phyloP scores from a whole-genome alignment of 139 green algal species.

The Chlorella sorokiniana region DNA sequence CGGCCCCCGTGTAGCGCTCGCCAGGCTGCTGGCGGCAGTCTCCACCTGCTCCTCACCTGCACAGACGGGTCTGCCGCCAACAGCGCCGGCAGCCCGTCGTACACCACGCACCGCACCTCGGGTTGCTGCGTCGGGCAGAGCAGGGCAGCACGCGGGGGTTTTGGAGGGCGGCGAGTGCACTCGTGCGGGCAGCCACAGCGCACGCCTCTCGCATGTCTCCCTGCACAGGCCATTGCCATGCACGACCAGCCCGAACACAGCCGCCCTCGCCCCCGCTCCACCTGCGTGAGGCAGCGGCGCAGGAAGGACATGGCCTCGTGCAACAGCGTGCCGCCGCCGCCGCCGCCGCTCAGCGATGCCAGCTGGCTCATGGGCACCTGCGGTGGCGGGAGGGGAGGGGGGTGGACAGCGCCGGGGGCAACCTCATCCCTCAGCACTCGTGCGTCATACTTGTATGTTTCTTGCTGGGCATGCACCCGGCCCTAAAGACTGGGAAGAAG shows the following conservation, averaged over 20 bases:
- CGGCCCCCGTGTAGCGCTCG: too few species aligned
- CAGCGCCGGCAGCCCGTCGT: conserved; percentile 36
- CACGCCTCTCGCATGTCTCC: too few species aligned
- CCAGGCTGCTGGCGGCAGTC: too few species aligned
- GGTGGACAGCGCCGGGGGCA: background rate
- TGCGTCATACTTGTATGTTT: background rate
- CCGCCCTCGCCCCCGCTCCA: background rate
- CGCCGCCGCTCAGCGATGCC: conserved; percentile 15
- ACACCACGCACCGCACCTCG: conserved; percentile 35
- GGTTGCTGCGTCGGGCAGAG: conserved; percentile 26
- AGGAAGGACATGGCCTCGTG: conserved; percentile 43
- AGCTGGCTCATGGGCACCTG: conserved; percentile 37
- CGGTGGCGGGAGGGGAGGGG: background rate
- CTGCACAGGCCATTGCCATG: too few species aligned
- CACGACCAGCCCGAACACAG: background rate
- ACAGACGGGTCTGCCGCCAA: conserved; percentile 36
- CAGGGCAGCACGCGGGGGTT: too few species aligned
- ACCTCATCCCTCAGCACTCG: too few species aligned
- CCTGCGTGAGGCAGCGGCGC: conserved; percentile 39
- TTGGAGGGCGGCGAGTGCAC: too few species aligned
- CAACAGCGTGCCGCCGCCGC: conserved; percentile 34
- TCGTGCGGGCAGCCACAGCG: too few species aligned
- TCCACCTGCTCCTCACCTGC: conserved; percentile 27
- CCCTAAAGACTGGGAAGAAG: background rate
- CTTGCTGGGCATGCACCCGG: background rate